Conservation (phyloP, 2,329 filamentous ascomycete species). For the Fusarium domesticum region DNA sequence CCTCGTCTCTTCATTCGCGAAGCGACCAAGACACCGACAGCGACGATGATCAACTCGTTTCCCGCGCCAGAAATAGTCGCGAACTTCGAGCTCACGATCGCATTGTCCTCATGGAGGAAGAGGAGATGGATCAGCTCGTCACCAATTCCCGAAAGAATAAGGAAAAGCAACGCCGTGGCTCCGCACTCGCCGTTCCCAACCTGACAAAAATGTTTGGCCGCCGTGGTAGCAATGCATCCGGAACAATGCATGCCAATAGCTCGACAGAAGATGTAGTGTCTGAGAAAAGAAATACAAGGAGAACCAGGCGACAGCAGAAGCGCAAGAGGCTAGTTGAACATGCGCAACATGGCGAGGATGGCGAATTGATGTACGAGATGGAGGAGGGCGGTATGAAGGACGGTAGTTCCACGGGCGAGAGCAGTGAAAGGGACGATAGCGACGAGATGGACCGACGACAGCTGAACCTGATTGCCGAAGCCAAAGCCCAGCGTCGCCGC, state of each 20-base stretch:
- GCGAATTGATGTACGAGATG: slow-evolving; percentile 84
- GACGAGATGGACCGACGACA: slow-evolving; percentile 54
- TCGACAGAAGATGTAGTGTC: slow-evolving; percentile 48
- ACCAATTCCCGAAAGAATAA: slow-evolving; percentile 49
- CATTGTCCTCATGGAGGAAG: slow-evolving; percentile 71
- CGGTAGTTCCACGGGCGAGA: slow-evolving; percentile 61
- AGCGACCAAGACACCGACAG: slow-evolving; percentile 74
- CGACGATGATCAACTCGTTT: slow-evolving; percentile 68
- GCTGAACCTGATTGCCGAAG: slow-evolving; percentile 47
- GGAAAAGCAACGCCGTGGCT: slow-evolving; percentile 50
- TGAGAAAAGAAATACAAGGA: slow-evolving; percentile 50
- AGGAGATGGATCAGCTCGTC: slow-evolving; percentile 63
- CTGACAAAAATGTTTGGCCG: slow-evolving; percentile 46
- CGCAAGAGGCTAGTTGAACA: slow-evolving; percentile 51
- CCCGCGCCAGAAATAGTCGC: slow-evolving; percentile 63
- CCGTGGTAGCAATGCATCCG: slow-evolving; percentile 34
- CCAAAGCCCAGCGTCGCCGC: slow-evolving; percentile 48
- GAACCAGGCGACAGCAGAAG: slow-evolving; percentile 51
- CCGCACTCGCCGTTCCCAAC: slow-evolving; percentile 49
- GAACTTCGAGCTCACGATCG: slow-evolving; percentile 69
- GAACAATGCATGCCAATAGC: slow-evolving; percentile 37
- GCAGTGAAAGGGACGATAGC: slow-evolving; percentile 60
- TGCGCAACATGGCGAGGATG: slow-evolving; percentile 63
- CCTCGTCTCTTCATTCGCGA: slow-evolving; percentile 61
- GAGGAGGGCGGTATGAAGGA: slow-evolving; percentile 74